These are phyloP conservation scores for Phaeotremella skinneri DNA, from an alignment of 768 basidiomycete species.

Conservation along the genomic window DNA sequence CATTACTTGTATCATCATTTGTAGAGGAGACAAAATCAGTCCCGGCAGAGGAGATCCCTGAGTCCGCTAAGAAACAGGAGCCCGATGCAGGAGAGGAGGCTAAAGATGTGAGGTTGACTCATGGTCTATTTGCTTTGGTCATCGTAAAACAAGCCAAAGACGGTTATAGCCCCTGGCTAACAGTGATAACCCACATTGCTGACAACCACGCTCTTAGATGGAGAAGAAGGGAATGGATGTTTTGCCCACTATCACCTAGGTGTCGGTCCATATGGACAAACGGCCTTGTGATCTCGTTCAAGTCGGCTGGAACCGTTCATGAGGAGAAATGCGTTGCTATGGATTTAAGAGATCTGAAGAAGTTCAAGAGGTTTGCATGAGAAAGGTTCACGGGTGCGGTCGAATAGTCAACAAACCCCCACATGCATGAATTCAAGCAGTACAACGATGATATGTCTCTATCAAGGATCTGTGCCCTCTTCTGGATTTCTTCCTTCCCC, in stretches of 20 bases:
- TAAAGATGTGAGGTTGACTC: conserved; percentile 32
- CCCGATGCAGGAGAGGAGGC: conserved; percentile 41
- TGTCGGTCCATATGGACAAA: not conserved
- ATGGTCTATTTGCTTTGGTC: not conserved
- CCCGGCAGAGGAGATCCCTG: conserved; percentile 36
- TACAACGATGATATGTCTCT: too few relatives aligned
- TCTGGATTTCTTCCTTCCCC: not conserved
- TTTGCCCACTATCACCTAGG: conserved; percentile 37
- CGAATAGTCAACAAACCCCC: not conserved
- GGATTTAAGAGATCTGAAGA: not conserved
- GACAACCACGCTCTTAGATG: conserved; percentile 17
- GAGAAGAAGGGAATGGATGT: conserved; percentile 40
- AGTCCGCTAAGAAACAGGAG: conserved; percentile 36
- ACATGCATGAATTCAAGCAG: not conserved
- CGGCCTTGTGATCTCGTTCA: not conserved
- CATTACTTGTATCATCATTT: too few relatives aligned
- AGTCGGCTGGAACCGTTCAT: not conserved
- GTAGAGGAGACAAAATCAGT: conserved; percentile 10
- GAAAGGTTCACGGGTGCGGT: too few relatives aligned
- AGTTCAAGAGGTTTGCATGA: too few relatives aligned
- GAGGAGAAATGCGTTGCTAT: not conserved
- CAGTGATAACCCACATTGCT: not conserved
- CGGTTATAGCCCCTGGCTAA: conserved; percentile 4
- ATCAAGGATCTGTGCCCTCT: too few relatives aligned
- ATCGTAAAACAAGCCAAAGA: not conserved